phyloP scores from a whole-genome alignment of 768 basidiomycete species.

The Mycena kentingensis region DNA sequence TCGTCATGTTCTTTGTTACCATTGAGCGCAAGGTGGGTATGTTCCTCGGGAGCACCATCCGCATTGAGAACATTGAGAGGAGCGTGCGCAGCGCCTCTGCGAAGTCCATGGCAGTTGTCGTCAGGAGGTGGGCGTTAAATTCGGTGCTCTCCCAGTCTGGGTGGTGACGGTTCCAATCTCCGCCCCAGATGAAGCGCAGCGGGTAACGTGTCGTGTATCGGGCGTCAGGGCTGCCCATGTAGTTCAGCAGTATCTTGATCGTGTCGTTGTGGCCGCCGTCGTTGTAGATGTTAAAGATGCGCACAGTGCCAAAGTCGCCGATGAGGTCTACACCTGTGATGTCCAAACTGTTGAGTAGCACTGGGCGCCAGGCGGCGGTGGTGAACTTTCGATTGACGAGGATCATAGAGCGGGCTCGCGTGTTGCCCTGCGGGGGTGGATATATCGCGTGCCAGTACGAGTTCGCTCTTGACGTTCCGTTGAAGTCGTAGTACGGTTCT shows the following conservation, averaged over 20 bases:
- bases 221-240: neutral
- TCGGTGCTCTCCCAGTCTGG: constrained; percentile 37
- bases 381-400: constrained; percentile 22
- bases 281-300: constrained; percentile 37
- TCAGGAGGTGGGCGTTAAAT: constrained; percentile 37
- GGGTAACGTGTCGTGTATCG: neutral
- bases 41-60: constrained; percentile 34
- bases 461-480: constrained; percentile 19
- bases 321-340: constrained; percentile 30
- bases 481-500: constrained; percentile 38
- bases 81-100: constrained; percentile 31
- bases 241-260: constrained; percentile 4
- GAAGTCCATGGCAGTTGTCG: constrained; percentile 16
- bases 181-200: constrained; percentile 29
- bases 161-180: constrained; percentile 45
- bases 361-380: constrained; percentile 26
- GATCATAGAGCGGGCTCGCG: constrained; percentile 17
- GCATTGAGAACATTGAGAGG: constrained; percentile 28
- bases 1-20: constrained; percentile 33
- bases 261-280: constrained; percentile 23
- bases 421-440: constrained; percentile 10
- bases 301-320: constrained; percentile 16
- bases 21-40: constrained; percentile 36
- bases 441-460: constrained; percentile 13
- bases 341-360: constrained; percentile 21